A percentile compares a stretch with the other conserved stretches of the same genome.
Conservation (phyloP, 495 filamentous ascomycete species). For the Penicillium chermesinum region DNA sequence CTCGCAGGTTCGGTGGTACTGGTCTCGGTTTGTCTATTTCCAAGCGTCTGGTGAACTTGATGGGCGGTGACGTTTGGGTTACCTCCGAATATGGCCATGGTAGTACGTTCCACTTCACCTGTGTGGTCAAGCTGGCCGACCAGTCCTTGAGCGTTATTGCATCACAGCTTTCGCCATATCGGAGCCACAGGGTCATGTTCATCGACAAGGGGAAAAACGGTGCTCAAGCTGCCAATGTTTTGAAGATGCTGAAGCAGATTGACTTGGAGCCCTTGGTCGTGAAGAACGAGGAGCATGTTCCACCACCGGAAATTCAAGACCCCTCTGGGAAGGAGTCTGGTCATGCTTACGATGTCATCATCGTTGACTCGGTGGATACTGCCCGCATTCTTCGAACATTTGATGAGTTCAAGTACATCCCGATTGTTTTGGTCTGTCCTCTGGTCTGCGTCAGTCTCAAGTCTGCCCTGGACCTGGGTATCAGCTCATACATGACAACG, state of each 20-base stretch:
- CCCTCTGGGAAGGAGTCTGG: slow-evolving; percentile 53
- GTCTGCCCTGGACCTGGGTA: slow-evolving; percentile 90
- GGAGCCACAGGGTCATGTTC: slow-evolving; percentile 83
- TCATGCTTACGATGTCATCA: slow-evolving; percentile 86
- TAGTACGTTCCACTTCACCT: slow-evolving; percentile 97
- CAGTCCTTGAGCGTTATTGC: slow-evolving; percentile 76
- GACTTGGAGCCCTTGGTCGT: slow-evolving; percentile 80
- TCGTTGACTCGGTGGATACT: slow-evolving; percentile 91
- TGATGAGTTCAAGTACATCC: slow-evolving; percentile 97
- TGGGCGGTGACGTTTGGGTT: slow-evolving; percentile 98
- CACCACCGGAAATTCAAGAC: slow-evolving; percentile 54
- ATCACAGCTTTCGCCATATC: slow-evolving; percentile 82
- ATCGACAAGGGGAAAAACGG: slow-evolving; percentile 89
- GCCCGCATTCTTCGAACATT: slow-evolving; percentile 77
- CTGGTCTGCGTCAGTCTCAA: slow-evolving; percentile 90
- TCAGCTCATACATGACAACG: slow-evolving; percentile 98
- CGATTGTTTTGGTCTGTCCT: slow-evolving; percentile 88
- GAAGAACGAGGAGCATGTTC: slow-evolving; percentile 56
- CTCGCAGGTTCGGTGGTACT: slow-evolving; percentile 92
- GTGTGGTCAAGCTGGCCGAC: slow-evolving; percentile 80
- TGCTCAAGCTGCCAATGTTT: slow-evolving; percentile 65
- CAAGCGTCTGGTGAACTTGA: slow-evolving; percentile 88
- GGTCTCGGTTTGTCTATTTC: slow-evolving; percentile 96
- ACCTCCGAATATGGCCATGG: slow-evolving; percentile 89
- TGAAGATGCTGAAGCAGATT: slow-evolving; percentile 72